Conservation (phyloP, 2,329 filamentous ascomycete genomes). For the Cladosporium colombiae region DNA sequence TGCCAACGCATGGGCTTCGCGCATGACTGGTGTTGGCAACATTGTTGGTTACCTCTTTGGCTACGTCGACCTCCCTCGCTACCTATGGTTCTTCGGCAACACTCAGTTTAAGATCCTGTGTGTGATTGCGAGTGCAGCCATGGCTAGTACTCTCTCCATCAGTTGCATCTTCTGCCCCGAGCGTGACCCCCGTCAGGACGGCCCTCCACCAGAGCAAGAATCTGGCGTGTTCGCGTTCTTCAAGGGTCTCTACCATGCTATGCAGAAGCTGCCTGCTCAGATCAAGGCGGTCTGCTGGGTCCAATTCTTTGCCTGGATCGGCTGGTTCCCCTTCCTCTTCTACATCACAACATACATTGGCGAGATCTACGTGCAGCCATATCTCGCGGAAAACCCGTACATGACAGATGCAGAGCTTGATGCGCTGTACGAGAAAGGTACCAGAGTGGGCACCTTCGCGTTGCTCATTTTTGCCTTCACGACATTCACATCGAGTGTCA, state of each 20-base stretch:
- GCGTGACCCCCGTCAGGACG: constrained; percentile 75
- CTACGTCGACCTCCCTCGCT: constrained; percentile 73
- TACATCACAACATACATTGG: constrained; percentile 91
- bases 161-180: constrained; percentile 72
- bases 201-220: constrained; percentile 59
- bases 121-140: constrained; percentile 74
- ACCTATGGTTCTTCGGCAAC: constrained; percentile 77
- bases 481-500: constrained; percentile 76
- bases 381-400: constrained; percentile 73
- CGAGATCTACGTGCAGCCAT: constrained; percentile 87
- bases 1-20: constrained; percentile 91
- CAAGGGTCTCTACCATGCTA: constrained; percentile 71
- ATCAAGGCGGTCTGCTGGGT: constrained; percentile 73
- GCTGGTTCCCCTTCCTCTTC: constrained; percentile 92
- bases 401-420: constrained; percentile 77
- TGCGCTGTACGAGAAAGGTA: constrained; percentile 77
- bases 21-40: constrained; percentile 83
- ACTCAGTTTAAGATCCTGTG: constrained; percentile 94
- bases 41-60: constrained; percentile 88
- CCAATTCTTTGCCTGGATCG: constrained; percentile 78
- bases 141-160: constrained; percentile 68
- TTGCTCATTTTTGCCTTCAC: constrained; percentile 85
- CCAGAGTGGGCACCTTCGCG: constrained; percentile 84
- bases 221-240: constrained; percentile 78
- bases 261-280: constrained; percentile 76